A percentile compares a stretch with the other conserved stretches of the same genome.
These are phyloP conservation scores for Lasiodiplodia sp. DNA, from an alignment of 2,329 filamentous ascomycete species.

Conservation along the genomic window DNA sequence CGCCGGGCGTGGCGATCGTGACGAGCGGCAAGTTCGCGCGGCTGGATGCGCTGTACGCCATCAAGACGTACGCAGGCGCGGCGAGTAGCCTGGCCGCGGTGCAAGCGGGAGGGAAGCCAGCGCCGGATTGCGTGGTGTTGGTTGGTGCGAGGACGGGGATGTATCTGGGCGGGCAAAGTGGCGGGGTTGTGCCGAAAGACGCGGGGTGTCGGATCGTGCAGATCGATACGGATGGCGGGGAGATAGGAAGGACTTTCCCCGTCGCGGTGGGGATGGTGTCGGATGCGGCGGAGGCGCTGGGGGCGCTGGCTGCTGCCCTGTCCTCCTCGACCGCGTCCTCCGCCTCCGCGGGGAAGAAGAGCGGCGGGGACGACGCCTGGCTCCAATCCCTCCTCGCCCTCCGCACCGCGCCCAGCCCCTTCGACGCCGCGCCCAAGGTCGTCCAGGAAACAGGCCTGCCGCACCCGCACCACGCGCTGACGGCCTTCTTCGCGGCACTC, in stretches of 20 bases:
- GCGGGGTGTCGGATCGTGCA: conserved; percentile 48
- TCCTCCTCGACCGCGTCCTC: too few relatives aligned
- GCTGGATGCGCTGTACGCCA: conserved; percentile 37
- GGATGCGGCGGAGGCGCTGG: conserved; percentile 46
- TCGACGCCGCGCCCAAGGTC: background rate
- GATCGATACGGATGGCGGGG: conserved; percentile 52
- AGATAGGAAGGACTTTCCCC: conserved; percentile 52
- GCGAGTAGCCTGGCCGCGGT: conserved; percentile 46
- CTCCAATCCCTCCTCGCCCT: conserved; percentile 28
- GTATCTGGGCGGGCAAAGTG: conserved; percentile 48
- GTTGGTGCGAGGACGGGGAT: conserved; percentile 53
- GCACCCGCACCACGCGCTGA: conserved; percentile 54
- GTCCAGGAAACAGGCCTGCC: conserved; percentile 33
- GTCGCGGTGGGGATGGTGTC: conserved; percentile 53
- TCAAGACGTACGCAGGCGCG: conserved; percentile 46
- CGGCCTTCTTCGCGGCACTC: conserved; percentile 46
- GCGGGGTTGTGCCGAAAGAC: conserved; percentile 47
- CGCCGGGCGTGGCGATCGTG: conserved; percentile 50
- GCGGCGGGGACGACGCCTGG: conserved; percentile 36
- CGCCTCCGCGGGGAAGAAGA: too few relatives aligned
- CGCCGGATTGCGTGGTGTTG: conserved; percentile 52
- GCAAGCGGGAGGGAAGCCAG: conserved; percentile 34
- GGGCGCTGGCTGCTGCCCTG: conserved; percentile 37
- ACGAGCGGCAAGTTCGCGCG: conserved; percentile 48
- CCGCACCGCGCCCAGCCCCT: background rate